Conservation (phyloP, 2,329 filamentous ascomycete genomes). For the Aspergillus ochraceus region DNA sequence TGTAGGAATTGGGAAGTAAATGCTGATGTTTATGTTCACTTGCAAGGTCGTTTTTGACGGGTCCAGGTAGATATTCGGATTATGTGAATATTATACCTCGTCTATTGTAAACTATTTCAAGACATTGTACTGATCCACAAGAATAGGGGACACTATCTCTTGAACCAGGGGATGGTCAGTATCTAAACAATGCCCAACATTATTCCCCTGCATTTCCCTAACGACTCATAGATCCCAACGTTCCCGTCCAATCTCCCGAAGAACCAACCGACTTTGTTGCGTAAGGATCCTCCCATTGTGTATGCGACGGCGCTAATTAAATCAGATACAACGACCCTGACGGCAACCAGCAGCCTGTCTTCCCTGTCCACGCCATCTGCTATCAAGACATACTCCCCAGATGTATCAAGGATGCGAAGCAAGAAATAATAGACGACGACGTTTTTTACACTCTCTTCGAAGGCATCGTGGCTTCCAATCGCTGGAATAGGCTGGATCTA, state of each 20-base stretch:
- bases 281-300: not conserved
- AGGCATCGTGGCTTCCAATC: not conserved
- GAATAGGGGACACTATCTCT: not conserved
- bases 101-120: not conserved
- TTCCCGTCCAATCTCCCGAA: not conserved
- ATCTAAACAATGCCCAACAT: not conserved
- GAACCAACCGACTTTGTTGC: not conserved
- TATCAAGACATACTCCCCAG: not conserved
- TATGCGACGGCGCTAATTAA: not conserved
- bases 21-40: not conserved
- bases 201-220: not conserved
- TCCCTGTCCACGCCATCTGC: not conserved
- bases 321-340: not conserved
- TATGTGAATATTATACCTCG: not conserved
- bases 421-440: not conserved
- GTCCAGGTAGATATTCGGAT: not conserved
- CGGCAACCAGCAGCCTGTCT: not conserved
- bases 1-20: not conserved
- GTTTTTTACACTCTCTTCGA: not conserved
- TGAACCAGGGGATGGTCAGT: not conserved
- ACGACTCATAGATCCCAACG: not conserved
- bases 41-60: not conserved
- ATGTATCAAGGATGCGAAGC: not conserved
- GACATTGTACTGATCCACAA: not conserved
- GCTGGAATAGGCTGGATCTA: not conserved